Conservation (phyloP, 2,329 filamentous ascomycete genomes). For the Cercospora nicotianae region DNA sequence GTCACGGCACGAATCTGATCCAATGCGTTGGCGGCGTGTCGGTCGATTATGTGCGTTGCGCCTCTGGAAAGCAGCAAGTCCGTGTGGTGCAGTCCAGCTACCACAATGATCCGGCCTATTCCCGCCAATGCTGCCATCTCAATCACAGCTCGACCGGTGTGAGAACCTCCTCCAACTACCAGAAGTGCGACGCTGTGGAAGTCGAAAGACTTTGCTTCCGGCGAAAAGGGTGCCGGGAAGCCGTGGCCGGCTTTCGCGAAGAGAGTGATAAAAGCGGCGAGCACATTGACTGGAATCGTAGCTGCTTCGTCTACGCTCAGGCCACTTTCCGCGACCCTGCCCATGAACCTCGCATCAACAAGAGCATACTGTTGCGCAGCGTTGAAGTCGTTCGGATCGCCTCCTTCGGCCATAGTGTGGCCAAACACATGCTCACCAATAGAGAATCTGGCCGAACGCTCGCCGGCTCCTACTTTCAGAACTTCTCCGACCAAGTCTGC, state of each 20-base stretch:
- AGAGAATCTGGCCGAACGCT: not conserved
- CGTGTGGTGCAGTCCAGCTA: not conserved
- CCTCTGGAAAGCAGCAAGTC: not conserved
- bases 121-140: not conserved
- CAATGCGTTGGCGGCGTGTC: not conserved
- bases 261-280: not conserved
- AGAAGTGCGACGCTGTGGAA: not conserved
- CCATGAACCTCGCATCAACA: not conserved
- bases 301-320: constrained; percentile 1
- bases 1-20: not conserved
- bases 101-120: not conserved
- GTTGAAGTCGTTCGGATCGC: not conserved
- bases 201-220: not conserved
- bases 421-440: not conserved
- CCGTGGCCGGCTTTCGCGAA: not conserved
- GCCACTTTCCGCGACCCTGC: not conserved
- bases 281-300: not conserved
- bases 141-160: not conserved
- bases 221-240: not conserved
- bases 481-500: not conserved
- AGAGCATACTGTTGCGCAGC: constrained; percentile 4
- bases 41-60: not conserved
- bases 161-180: not conserved
- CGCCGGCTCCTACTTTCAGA: not conserved
- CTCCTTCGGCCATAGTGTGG: not conserved